Percentiles rank a stretch among this genome's conserved stretches.
phyloP scores from a whole-genome alignment of 2,329 filamentous ascomycete genomes.

The Fusarium pininemorale region DNA sequence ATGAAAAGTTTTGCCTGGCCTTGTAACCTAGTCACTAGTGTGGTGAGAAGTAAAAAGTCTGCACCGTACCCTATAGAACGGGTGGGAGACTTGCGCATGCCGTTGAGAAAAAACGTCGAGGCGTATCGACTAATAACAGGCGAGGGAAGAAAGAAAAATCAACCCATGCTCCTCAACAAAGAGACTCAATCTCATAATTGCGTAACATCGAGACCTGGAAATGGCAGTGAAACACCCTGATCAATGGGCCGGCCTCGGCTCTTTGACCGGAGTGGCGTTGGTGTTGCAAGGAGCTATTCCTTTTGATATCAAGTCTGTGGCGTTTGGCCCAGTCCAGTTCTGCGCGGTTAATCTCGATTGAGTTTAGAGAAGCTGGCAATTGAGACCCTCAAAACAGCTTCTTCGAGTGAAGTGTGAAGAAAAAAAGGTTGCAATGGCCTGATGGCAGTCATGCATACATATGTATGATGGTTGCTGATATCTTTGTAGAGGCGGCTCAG shows the following conservation, averaged over 20 bases:
- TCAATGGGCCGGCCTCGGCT: constrained; percentile 31
- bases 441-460: background rate
- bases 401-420: background rate
- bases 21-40: background rate
- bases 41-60: constrained; percentile 19
- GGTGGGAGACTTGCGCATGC: constrained; percentile 19
- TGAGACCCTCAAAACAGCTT: background rate
- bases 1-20: constrained; percentile 6
- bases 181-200: constrained; percentile 19
- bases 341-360: constrained; percentile 36
- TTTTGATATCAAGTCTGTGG: constrained; percentile 27
- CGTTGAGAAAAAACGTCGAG: constrained; percentile 32
- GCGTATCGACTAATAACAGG: constrained; percentile 11
- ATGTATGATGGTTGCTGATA: background rate
- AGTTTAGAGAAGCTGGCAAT: constrained; percentile 18
- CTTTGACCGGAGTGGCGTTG: constrained; percentile 26
- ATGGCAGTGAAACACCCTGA: constrained; percentile 34
- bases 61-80: background rate
- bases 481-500: background rate
- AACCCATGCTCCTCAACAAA: constrained; percentile 31
- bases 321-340: constrained; percentile 20
- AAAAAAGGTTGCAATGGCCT: background rate
- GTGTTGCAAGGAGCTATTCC: constrained; percentile 14
- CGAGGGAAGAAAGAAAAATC: constrained; percentile 6
- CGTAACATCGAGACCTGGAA: constrained; percentile 26